These are phyloP conservation scores for Thymus mandschuricus DNA, from an alignment of 257 asterid species.

Conservation along the genomic window DNA sequence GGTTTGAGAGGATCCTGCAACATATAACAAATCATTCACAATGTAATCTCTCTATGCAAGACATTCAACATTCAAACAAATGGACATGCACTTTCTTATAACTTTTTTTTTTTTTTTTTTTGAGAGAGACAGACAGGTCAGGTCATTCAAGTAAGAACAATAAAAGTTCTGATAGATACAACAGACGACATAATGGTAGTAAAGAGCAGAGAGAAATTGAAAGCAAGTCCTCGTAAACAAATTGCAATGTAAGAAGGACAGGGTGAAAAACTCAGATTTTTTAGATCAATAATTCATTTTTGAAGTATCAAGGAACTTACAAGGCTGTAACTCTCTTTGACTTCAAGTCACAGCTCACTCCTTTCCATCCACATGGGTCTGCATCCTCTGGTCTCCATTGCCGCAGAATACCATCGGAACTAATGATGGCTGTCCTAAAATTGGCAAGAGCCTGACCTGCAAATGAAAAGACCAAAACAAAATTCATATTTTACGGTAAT, in stretches of 20 bases:
- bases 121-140: too few species aligned
- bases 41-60: constrained; percentile 23
- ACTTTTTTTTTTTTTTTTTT: too few species aligned
- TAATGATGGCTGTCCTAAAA: constrained; percentile 62
- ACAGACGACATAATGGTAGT: background rate
- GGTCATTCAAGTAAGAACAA: constrained; percentile 21
- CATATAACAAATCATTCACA: constrained; percentile 26
- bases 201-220: constrained; percentile 20
- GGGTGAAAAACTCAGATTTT: constrained; percentile 15
- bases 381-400: constrained; percentile 89
- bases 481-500: constrained; percentile 16
- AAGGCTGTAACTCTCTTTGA: constrained; percentile 74
- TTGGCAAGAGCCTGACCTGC: constrained; percentile 83
- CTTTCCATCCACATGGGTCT: constrained; percentile 86
- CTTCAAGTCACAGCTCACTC: constrained; percentile 73
- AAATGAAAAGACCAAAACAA: constrained; percentile 28
- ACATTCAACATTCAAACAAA: constrained; percentile 3
- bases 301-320: constrained; percentile 48
- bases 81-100: constrained; percentile 3
- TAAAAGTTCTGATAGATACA: constrained; percentile 6
- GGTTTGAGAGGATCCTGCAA: constrained; percentile 80
- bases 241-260: background rate
- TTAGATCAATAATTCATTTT: constrained; percentile 13
- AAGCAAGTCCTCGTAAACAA: constrained; percentile 1
- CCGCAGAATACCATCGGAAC: constrained; percentile 66